phyloP scores from a whole-genome alignment of 331 rosid genomes.

The Telfairia occidentalis region DNA sequence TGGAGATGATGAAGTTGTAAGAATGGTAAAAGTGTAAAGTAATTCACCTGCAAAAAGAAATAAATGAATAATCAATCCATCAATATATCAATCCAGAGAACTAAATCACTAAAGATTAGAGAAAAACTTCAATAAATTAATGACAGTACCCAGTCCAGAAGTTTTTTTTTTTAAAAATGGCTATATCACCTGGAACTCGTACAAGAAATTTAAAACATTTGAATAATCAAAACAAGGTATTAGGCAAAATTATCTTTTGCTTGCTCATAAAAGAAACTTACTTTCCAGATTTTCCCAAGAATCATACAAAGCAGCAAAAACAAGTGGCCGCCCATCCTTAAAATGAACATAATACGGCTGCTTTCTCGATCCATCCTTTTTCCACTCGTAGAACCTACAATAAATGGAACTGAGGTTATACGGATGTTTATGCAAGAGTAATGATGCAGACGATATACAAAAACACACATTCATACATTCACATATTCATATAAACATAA shows the following conservation, averaged over 20 bases:
- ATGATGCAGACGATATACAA: background rate
- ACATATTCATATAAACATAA: background rate
- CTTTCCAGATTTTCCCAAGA: slow-evolving; percentile 74
- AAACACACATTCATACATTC: background rate
- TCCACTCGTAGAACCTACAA: slow-evolving; percentile 85
- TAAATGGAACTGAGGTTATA: background rate
- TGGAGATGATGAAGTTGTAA: slow-evolving; percentile 70
- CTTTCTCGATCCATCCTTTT: slow-evolving; percentile 70
- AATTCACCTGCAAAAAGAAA: slow-evolving; percentile 42
- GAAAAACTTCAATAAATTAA: background rate
- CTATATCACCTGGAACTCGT: background rate
- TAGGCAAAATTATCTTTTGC: background rate
- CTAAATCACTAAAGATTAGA: background rate
- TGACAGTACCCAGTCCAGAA: background rate
- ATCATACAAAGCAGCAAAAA: slow-evolving; percentile 84
- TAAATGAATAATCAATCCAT: background rate
- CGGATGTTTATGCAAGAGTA: background rate
- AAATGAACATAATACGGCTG: slow-evolving; percentile 87
- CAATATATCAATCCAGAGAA: background rate
- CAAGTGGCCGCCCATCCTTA: slow-evolving; percentile 74
- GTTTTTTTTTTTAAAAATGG: background rate
- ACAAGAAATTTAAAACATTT: background rate
- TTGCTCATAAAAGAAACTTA: slow-evolving; percentile 8
- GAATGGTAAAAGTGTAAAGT: slow-evolving; percentile 56
- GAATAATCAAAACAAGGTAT: background rate